Base-by-base conservation (phyloP, 495 filamentous ascomycete genomes). In the Penicillium tannophilum region DNA sequence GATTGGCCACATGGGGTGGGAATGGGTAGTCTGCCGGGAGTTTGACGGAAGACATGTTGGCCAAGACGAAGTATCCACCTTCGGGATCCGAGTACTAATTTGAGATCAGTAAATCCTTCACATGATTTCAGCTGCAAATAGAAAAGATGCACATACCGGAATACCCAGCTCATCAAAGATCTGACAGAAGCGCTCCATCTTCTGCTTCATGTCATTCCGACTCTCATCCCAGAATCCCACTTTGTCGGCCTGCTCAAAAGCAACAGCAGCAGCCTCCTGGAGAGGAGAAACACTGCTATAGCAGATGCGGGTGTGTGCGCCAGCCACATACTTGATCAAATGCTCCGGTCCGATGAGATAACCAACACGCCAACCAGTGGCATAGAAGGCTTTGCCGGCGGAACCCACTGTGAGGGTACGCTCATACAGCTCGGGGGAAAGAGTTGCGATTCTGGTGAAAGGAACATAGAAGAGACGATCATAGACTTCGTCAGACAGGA, bases 351-450 rank as follows among this genome's bases (percentile, higher is more conserved):
- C 94, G 60, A 97, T 95, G 16, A 98, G 79, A 85, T 92, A 98
- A 64, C 91, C 92, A 3, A 98, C 95, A 53, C 94, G 86, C 94
- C 94, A 98, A 39, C 94, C 94, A 0, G 94, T 98, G 48, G 89
- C 89, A 65, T 98, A 98, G 76, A 98, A 98, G 73, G 94, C 95
- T 79, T 98, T 98, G 57, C 94, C 94, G 6, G 91, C 94, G 3
- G 90, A 95, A 30, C 95, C 93, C 42, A 97, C 94, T 3, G 93
- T 97, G 35, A 98, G 75, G 17, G 94, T 98, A 36, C 92, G 84
- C 56, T 85, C 84, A 55, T 88, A 91, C 41, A 97, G 86, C 65
- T 96, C 91, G 0, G 90, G 90, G 0, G 90, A 93, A 20, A 98
- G 76, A 0, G 93, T 96, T 11, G 88, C 92, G 56, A 96, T 89